These are phyloP conservation scores for Misopates orontium DNA, from an alignment of 257 asterid genomes.

Conservation along the genomic window DNA sequence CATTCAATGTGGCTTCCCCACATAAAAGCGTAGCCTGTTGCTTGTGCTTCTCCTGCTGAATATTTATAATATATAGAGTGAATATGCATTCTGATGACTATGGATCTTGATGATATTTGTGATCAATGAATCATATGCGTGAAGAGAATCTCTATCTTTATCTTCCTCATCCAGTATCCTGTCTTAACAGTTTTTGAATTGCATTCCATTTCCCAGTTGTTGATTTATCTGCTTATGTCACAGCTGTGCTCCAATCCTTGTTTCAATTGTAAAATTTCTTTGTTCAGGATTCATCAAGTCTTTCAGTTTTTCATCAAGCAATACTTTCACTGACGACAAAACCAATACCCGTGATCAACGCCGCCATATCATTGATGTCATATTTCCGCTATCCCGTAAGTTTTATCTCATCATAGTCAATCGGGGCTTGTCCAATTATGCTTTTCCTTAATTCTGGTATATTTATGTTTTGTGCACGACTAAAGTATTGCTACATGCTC, in stretches of 20 bases:
- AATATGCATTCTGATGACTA: no score
- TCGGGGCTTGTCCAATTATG: conserved; percentile 15
- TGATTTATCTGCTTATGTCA: conserved; percentile 6
- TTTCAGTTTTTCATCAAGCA: conserved; percentile 60
- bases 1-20: no score
- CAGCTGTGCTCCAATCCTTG: no score
- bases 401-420: conserved; percentile 16
- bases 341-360: conserved; percentile 76
- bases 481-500: conserved; percentile 5
- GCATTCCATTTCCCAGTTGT: background rate
- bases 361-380: conserved; percentile 75
- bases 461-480: conserved; percentile 2
- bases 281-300: conserved; percentile 54
- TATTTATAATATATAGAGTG: no score
- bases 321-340: conserved; percentile 61
- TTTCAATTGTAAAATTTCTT: conserved; percentile 9
- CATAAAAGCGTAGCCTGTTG: no score
- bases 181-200: conserved; percentile 5
- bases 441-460: conserved; percentile 4
- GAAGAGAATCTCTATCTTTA: conserved; percentile 1
- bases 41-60: no score
- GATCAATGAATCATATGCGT: background rate
- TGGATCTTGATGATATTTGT: background rate
- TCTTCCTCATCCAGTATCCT: conserved; percentile 6
- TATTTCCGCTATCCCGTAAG: conserved; percentile 68